These are phyloP conservation scores for Apiotrichum gamsii DNA, from an alignment of 1,284 basidiomycete genomes.

Conservation along the genomic window DNA sequence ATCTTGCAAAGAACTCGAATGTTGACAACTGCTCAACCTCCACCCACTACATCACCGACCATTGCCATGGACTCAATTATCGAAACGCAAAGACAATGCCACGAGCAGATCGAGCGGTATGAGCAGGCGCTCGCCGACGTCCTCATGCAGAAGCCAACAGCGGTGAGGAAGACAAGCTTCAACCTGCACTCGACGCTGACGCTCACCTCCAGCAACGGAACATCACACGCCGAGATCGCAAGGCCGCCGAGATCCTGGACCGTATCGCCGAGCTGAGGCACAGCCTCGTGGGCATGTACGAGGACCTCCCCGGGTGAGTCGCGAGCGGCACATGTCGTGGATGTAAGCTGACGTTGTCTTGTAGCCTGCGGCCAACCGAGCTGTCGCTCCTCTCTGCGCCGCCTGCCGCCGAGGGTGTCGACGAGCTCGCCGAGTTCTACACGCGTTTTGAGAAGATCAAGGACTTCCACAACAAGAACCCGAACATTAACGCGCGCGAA, in stretches of 20 bases:
- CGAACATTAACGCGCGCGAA: conserved; percentile 70
- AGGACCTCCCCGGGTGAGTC: conserved; percentile 56
- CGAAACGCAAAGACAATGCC: conserved; percentile 85
- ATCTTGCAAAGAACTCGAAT: neutral
- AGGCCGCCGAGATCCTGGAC: conserved; percentile 75
- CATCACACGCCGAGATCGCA: conserved; percentile 73
- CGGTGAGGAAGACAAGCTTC: conserved; percentile 30
- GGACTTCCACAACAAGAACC: conserved; percentile 93
- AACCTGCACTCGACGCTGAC: neutral
- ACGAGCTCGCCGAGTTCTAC: conserved; percentile 90
- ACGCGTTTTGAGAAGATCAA: conserved; percentile 85
- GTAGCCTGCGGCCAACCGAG: conserved; percentile 49
- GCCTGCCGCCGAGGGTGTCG: conserved; percentile 49
- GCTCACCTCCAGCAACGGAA: conserved; percentile 44
- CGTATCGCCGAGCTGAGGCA: conserved; percentile 66
- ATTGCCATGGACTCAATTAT: conserved; percentile 78
- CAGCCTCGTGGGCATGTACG: conserved; percentile 63
- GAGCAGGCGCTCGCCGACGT: conserved; percentile 55
- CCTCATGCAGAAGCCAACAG: conserved; percentile 47
- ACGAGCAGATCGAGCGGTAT: conserved; percentile 91
- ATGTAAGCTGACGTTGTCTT: conserved; percentile 26
- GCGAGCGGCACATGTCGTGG: neutral
- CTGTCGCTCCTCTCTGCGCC: conserved; percentile 48
- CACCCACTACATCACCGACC: neutral
- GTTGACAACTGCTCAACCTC: neutral